Base-by-base conservation (phyloP, 2,329 filamentous ascomycete genomes). In the Ceratocystis alfenasii region DNA sequence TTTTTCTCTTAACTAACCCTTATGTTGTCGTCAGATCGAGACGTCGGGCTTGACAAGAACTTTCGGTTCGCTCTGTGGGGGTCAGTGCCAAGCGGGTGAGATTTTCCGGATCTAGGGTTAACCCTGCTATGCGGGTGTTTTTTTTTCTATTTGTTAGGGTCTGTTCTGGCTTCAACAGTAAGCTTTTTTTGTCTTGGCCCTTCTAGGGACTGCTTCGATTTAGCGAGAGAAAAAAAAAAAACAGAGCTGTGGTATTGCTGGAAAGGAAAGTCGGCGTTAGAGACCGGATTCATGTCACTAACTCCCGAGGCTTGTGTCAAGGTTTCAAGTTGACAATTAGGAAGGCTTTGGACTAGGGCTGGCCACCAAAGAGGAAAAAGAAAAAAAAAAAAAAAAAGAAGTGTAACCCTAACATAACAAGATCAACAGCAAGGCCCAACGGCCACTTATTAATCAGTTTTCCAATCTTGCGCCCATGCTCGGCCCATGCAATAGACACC, bases 251-350 rank as follows among this genome's bases (percentile, higher is more conserved):
- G 22, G 8, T 53, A 8, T 20, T 7, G 20, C 20, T 53, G 48
- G n/a, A 20, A 10, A 41, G 10, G 36, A 41, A 41, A 41, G 10
- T 15, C 3, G 20, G 7, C 15, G 48, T 50, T 20, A 25, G 20
- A 5, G 48, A 25, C 20, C 8, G 22, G 48, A 53, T 28, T 25
- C 20, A 10, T 22, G 48, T 12, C 2, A 15, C 15, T 25, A 25
- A 53, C 7, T 20, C 20, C 20, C 48, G 20, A 33, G 53, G 53
- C 15, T 59, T 57, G 28, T 59, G 53, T 59, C 53, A 59, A 33
- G 12, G 53, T 59, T 59, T 59, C 53, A 59, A 30, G 25, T 33
- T 33, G 25, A 59, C 53, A n/a, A 33, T 59, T n/a, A 30, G 36
- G 8, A 10, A 17, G 6, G 28, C 50, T 33, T 25, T n/a, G 5